Evolutionary conservation across 306 rosid genomes (phyloP).

Genomic region (Biancaea sappan): DNA sequence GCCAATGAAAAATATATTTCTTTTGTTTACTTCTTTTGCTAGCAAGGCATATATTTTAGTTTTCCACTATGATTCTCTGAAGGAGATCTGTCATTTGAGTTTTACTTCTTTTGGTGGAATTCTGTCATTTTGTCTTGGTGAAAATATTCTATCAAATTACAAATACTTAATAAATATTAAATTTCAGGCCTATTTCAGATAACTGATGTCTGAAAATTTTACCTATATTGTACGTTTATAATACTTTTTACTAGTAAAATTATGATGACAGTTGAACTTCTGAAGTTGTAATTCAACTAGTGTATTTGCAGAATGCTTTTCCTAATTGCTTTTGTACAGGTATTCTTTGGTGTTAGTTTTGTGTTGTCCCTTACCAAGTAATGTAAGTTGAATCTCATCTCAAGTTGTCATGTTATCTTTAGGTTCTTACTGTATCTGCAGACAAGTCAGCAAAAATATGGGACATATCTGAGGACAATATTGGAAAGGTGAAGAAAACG

Average conservation of each 20-base stretch:
- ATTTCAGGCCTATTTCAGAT: slow-evolving; percentile 18
- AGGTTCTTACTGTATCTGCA: slow-evolving; percentile 96
- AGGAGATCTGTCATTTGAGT: background rate
- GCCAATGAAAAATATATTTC: background rate
- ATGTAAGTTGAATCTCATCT: slow-evolving; percentile 32
- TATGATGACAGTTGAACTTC: slow-evolving; percentile 1
- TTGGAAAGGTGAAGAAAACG: slow-evolving; percentile 74
- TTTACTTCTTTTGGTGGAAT: background rate
- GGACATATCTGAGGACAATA: slow-evolving; percentile 81
- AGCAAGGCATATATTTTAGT: slow-evolving; percentile 8
- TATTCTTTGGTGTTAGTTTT: slow-evolving; percentile 1
- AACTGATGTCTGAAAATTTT: slow-evolving; percentile 11
- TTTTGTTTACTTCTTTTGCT: slow-evolving; percentile 1
- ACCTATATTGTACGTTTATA: slow-evolving; percentile 10
- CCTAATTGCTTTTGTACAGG: slow-evolving; percentile 6
- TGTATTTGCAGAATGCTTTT: background rate
- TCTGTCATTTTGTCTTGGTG: background rate
- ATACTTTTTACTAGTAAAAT: slow-evolving; percentile 9
- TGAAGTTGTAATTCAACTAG: slow-evolving; percentile 1
- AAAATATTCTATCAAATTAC: background rate
- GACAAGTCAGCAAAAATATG: slow-evolving; percentile 92
- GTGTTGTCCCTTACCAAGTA: background rate
- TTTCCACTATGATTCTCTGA: slow-evolving; percentile 14
- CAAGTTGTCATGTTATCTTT: slow-evolving; percentile 29
- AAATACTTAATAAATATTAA: background rate